phyloP scores from a whole-genome alignment of 2,329 filamentous ascomycete genomes.

The Cercospora nicotianae region DNA sequence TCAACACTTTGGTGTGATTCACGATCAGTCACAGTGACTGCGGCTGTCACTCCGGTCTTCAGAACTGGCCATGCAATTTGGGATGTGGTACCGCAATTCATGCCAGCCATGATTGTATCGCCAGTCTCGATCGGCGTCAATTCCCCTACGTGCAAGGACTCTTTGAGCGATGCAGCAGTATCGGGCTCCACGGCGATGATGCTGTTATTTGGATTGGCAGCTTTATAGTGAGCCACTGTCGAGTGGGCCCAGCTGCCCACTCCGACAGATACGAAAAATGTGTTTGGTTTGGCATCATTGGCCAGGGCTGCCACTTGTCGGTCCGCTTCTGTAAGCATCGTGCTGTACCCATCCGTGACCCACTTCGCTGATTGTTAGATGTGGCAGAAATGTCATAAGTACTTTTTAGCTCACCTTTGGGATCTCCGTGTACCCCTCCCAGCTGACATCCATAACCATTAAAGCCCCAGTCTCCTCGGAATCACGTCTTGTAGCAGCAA shows the following conservation, averaged over 20 bases:
- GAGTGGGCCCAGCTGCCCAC: conserved; percentile 73
- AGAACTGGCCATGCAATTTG: conserved; percentile 64
- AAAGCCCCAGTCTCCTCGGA: conserved; percentile 48
- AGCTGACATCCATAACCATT: conserved; percentile 68
- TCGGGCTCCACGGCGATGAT: conserved; percentile 72
- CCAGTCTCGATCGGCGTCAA: conserved; percentile 55
- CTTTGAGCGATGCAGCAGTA: conserved; percentile 60
- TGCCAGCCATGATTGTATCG: conserved; percentile 70
- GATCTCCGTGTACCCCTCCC: conserved; percentile 65
- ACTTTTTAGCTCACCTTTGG: conserved; percentile 51
- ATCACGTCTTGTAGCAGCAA: conserved; percentile 53
- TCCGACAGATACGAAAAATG: conserved; percentile 66
- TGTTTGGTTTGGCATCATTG: conserved; percentile 42
- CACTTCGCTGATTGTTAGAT: conserved; percentile 47
- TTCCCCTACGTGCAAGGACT: conserved; percentile 53
- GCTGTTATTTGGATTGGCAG: conserved; percentile 27
- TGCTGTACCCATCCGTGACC: conserved; percentile 76
- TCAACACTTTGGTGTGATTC: conserved; percentile 62
- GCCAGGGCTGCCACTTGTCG: conserved; percentile 53
- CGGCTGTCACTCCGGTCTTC: conserved; percentile 58
- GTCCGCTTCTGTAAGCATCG: conserved; percentile 69
- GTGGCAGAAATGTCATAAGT: not conserved
- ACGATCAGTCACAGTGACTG: conserved; percentile 60
- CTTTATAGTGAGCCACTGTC: conserved; percentile 65
- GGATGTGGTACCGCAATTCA: conserved; percentile 71